These are phyloP conservation scores for Calycina herbarum DNA, from an alignment of 2,329 filamentous ascomycete genomes.

Conservation along the genomic window DNA sequence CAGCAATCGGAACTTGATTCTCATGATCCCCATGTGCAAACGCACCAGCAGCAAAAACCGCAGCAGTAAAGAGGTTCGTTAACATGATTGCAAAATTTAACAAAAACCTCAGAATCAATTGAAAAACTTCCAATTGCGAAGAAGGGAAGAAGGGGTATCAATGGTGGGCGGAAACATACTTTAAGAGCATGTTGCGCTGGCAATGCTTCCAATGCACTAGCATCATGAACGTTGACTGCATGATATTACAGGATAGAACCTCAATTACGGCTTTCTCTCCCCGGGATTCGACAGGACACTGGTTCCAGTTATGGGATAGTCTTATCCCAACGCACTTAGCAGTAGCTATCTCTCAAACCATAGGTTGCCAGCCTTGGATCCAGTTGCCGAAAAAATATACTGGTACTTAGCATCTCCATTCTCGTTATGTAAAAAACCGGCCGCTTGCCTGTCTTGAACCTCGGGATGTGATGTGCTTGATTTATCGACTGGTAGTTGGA, in stretches of 20 bases:
- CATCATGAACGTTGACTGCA: constrained; percentile 26
- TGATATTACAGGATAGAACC: constrained; percentile 20
- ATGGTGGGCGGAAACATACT: constrained; percentile 14
- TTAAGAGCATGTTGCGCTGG: constrained; percentile 27
- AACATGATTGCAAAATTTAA: constrained; percentile 29
- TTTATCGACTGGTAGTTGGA: no score
- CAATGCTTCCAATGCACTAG: constrained; percentile 19
- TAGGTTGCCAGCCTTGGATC: background rate
- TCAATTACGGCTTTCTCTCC: background rate
- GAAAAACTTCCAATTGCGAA: constrained; percentile 1
- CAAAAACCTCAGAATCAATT: constrained; percentile 1
- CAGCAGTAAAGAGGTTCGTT: constrained; percentile 28
- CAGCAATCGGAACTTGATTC: constrained; percentile 45
- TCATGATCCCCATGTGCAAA: constrained; percentile 93
- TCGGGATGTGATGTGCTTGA: no score
- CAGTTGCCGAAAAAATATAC: background rate
- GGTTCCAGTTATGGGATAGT: background rate
- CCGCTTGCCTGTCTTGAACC: background rate
- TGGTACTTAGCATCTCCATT: constrained; percentile 12
- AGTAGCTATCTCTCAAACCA: no score
- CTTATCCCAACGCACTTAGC: background rate
- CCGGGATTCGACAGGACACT: background rate
- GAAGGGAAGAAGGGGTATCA: constrained; percentile 3
- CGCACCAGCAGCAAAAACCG: constrained; percentile 55
- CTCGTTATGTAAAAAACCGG: constrained; percentile 5